A percentile compares a stretch with the other conserved stretches of the same genome.
These are phyloP conservation scores for Amanita pallidorosea DNA, from an alignment of 768 basidiomycete species.

Conservation along the genomic window DNA sequence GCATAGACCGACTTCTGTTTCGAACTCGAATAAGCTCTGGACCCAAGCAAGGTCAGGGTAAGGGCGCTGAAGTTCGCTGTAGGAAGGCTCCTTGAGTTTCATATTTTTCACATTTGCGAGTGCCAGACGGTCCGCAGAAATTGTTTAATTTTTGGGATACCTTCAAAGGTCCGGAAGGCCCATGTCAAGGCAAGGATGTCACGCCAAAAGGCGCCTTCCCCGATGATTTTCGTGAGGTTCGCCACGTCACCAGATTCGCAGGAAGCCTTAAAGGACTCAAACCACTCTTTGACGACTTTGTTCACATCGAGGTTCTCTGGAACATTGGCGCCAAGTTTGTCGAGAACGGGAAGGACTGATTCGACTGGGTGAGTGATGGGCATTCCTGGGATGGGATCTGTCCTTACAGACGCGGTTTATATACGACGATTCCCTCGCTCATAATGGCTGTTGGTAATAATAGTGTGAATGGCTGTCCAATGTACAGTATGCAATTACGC, in stretches of 20 bases:
- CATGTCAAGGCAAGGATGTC: slow-evolving; percentile 55
- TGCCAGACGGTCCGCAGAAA: slow-evolving; percentile 39
- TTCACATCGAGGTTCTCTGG: neutral
- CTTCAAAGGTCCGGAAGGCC: slow-evolving; percentile 50
- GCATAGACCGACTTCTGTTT: slow-evolving; percentile 36
- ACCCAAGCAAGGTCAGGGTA: slow-evolving; percentile 49
- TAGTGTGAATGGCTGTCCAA: too few relatives aligned
- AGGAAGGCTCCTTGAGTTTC: slow-evolving; percentile 9
- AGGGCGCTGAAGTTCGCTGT: slow-evolving; percentile 22
- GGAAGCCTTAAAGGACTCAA: neutral
- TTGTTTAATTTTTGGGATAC: slow-evolving; percentile 23
- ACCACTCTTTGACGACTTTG: neutral
- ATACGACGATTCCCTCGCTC: neutral
- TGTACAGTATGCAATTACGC: too few relatives aligned
- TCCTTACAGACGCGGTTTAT: neutral
- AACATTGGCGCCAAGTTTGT: slow-evolving; percentile 1
- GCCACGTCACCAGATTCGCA: neutral
- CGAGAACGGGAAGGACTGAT: slow-evolving; percentile 6
- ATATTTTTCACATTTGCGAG: slow-evolving; percentile 14
- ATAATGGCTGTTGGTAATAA: too few relatives aligned
- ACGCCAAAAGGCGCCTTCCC: slow-evolving; percentile 35
- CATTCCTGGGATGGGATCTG: neutral
- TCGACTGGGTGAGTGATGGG: slow-evolving; percentile 1
- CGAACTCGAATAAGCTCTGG: slow-evolving; percentile 45
- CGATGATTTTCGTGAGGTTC: slow-evolving; percentile 4